phyloP scores from a whole-genome alignment of 1,284 basidiomycete genomes.

The Pterulicium gracile region DNA sequence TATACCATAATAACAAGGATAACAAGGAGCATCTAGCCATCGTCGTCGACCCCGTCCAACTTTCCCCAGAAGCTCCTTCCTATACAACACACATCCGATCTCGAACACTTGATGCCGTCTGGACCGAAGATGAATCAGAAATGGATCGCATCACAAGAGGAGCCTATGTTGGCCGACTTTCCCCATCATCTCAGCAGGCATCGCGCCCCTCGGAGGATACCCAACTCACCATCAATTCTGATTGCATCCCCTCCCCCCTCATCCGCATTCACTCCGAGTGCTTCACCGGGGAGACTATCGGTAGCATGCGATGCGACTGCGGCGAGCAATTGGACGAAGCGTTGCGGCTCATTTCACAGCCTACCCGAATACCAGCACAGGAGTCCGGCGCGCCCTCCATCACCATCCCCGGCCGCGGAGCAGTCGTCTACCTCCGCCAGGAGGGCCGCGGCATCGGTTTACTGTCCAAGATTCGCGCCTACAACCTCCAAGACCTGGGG shows the following conservation, averaged over 20 bases:
- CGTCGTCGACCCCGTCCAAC: slow-evolving; percentile 86
- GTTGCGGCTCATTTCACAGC: slow-evolving; percentile 80
- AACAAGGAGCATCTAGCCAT: slow-evolving; percentile 96
- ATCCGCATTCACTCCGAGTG: slow-evolving; percentile 98
- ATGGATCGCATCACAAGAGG: slow-evolving; percentile 92
- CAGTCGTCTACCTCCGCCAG: slow-evolving; percentile 93
- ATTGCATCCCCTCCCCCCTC: slow-evolving; percentile 58
- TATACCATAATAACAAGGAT: slow-evolving; percentile 90
- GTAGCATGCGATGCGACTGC: slow-evolving; percentile 98
- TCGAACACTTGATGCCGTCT: slow-evolving; percentile 73
- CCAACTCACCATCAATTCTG: slow-evolving; percentile 11
- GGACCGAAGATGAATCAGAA: slow-evolving; percentile 82
- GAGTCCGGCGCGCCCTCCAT: slow-evolving; percentile 19
- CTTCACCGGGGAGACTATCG: slow-evolving; percentile 97
- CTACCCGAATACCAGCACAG: slow-evolving; percentile 37
- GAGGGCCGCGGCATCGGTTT: slow-evolving; percentile 98
- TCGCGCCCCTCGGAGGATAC: slow-evolving; percentile 31
- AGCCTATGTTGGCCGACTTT: slow-evolving; percentile 84
- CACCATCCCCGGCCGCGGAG: slow-evolving; percentile 76
- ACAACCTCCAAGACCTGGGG: slow-evolving; percentile 96
- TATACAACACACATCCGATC: slow-evolving; percentile 64
- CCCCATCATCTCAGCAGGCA: slow-evolving; percentile 41
- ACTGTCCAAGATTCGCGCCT: slow-evolving; percentile 92
- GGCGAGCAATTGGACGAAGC: slow-evolving; percentile 98
- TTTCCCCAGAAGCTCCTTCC: slow-evolving; percentile 28